A percentile compares a stretch with the other conserved stretches of the same genome.
Evolutionary conservation across 495 filamentous ascomycete genomes (phyloP).

Genomic region (Neurospora terricola): DNA sequence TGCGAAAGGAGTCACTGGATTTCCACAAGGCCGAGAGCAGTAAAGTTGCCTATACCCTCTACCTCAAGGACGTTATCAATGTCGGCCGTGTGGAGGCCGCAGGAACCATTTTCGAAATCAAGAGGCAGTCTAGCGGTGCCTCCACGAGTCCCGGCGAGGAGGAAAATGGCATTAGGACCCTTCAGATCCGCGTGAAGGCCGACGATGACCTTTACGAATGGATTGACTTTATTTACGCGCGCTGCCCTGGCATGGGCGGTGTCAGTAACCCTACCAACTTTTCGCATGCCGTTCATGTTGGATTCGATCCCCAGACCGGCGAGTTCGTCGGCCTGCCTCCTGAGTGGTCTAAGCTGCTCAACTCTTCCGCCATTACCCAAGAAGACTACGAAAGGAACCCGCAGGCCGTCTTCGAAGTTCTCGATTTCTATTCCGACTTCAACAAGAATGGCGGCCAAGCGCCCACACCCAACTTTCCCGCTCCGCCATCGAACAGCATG

Average conservation of each 20-base stretch:
- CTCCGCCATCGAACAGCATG: constrained; percentile 45
- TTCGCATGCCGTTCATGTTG: constrained; percentile 90
- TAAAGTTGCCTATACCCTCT: constrained; percentile 70
- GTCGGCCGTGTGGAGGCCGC: constrained; percentile 80
- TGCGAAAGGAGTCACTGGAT: constrained; percentile 81
- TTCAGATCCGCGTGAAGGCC: constrained; percentile 81
- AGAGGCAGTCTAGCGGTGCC: constrained; percentile 55
- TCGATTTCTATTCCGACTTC: constrained; percentile 96
- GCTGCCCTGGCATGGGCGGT: constrained; percentile 93
- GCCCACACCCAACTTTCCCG: constrained; percentile 57
- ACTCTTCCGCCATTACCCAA: constrained; percentile 90
- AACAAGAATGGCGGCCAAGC: constrained; percentile 77
- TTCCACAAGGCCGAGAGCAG: constrained; percentile 83
- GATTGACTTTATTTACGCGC: constrained; percentile 94
- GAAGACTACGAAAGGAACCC: constrained; percentile 97
- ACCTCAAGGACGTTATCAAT: constrained; percentile 72
- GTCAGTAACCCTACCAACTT: constrained; percentile 98
- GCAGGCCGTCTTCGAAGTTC: constrained; percentile 93
- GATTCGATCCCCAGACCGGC: constrained; percentile 87
- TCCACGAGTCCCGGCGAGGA: constrained; percentile 50
- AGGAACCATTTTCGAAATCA: constrained; percentile 85
- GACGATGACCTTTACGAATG: constrained; percentile 97
- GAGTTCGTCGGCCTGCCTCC: constrained; percentile 87
- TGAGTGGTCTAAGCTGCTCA: constrained; percentile 94
- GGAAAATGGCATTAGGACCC: constrained; percentile 68